A percentile compares a stretch with the other conserved stretches of the same genome.
Conservation (phyloP, 768 basidiomycete genomes). For the Paxillus involutus region DNA sequence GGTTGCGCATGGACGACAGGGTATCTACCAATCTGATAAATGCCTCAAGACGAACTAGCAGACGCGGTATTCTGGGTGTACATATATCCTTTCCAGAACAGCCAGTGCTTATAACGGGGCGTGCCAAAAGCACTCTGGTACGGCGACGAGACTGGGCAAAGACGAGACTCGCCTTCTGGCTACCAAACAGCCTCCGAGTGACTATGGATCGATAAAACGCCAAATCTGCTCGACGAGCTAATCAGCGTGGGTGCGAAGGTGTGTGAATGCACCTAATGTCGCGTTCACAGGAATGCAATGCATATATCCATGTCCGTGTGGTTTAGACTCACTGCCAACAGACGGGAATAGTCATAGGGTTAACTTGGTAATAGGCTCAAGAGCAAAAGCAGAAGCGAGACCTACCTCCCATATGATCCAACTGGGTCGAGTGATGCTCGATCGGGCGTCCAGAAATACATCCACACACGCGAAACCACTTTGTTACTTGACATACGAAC, state of each 20-base stretch:
- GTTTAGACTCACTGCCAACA: background rate
- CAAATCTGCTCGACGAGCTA: background rate
- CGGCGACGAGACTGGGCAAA: too few relatives aligned
- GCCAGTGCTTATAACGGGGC: too few relatives aligned
- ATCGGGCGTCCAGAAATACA: background rate
- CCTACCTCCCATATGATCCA: background rate
- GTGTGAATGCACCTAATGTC: background rate
- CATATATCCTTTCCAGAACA: background rate
- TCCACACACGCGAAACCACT: background rate
- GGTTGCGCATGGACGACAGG: background rate
- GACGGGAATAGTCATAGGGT: background rate
- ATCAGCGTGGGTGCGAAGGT: constrained; percentile 1
- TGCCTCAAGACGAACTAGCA: background rate
- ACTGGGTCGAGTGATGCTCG: background rate
- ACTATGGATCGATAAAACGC: background rate
- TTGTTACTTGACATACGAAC: background rate
- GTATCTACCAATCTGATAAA: background rate
- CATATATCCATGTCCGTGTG: background rate
- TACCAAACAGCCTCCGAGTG: background rate
- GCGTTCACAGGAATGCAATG: background rate
- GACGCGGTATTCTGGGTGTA: background rate
- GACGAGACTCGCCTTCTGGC: too few relatives aligned
- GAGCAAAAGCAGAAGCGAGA: background rate
- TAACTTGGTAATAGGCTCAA: background rate
- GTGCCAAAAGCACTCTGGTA: too few relatives aligned